These are phyloP conservation scores for Claviceps sp. DNA, from an alignment of 2,329 filamentous ascomycete species.

Conservation along the genomic window DNA sequence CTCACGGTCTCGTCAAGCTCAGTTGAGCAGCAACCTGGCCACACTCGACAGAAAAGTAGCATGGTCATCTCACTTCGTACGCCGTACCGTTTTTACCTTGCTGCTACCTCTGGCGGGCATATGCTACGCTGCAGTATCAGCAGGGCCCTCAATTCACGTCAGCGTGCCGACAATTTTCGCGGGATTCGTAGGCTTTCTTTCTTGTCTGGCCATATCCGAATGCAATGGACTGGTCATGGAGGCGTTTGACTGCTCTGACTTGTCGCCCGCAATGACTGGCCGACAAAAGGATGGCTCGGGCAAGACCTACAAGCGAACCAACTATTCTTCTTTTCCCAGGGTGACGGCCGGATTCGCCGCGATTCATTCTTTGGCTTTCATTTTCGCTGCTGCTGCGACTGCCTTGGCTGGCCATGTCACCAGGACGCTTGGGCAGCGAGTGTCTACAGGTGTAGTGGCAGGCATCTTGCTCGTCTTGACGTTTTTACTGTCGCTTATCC, in stretches of 20 bases:
- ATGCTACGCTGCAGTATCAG: conserved; percentile 53
- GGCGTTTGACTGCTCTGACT: conserved; percentile 66
- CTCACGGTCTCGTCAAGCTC: conserved; percentile 47
- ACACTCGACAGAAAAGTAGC: conserved; percentile 50
- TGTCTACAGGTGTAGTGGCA: conserved; percentile 55
- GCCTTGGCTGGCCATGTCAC: conserved; percentile 55
- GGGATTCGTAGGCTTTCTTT: conserved; percentile 53
- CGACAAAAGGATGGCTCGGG: conserved; percentile 30
- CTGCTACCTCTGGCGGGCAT: conserved; percentile 53
- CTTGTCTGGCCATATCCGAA: conserved; percentile 60
- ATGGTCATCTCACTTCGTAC: conserved; percentile 61
- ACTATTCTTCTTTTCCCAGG: conserved; percentile 65
- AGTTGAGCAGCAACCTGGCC: conserved; percentile 50
- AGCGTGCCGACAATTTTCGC: conserved; percentile 55
- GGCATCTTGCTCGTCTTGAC: conserved; percentile 53
- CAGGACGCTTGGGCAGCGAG: conserved; percentile 51
- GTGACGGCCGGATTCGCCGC: conserved; percentile 59
- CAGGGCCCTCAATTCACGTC: conserved; percentile 45
- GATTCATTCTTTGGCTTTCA: conserved; percentile 55
- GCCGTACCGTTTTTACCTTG: conserved; percentile 54
- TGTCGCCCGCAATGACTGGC: conserved; percentile 57
- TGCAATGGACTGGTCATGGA: conserved; percentile 71
- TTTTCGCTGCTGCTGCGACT: conserved; percentile 55
- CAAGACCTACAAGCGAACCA: conserved; percentile 37
- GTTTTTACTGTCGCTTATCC: conserved; percentile 44